These are phyloP conservation scores for Rutstroemia sp. DNA, from an alignment of 2,329 filamentous ascomycete species.

Conservation along the genomic window DNA sequence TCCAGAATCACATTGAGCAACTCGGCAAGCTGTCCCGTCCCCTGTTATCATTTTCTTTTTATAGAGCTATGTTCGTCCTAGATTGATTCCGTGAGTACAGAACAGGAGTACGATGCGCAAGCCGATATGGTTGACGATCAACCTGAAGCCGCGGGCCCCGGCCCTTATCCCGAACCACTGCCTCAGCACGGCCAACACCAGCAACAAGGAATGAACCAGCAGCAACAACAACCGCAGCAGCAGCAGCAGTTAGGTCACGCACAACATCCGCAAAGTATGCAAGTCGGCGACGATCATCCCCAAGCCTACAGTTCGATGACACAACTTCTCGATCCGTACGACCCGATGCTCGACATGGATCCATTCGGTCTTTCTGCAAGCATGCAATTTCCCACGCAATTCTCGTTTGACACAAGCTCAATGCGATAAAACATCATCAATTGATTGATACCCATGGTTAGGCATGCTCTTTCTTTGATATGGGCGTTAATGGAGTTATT, in stretches of 20 bases:
- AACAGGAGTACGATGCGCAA: conserved; percentile 94
- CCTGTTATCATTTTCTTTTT: conserved; percentile 35
- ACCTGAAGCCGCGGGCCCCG: conserved; percentile 54
- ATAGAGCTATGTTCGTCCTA: conserved; percentile 60
- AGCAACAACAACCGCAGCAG: conserved; percentile 14
- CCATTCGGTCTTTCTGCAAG: conserved; percentile 89
- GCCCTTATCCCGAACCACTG: conserved; percentile 54
- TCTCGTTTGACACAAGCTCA: conserved; percentile 54
- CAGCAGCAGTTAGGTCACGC: conserved; percentile 29
- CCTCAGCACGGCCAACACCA: conserved; percentile 25
- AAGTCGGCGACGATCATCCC: conserved; percentile 32
- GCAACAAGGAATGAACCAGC: conserved; percentile 6
- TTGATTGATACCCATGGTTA: conserved; percentile 25
- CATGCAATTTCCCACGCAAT: conserved; percentile 89
- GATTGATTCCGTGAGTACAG: conserved; percentile 61
- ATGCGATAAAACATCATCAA: conserved; percentile 26
- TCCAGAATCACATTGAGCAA: conserved; percentile 72
- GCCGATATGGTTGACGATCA: conserved; percentile 81
- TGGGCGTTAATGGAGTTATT: background rate
- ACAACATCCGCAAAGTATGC: conserved; percentile 35
- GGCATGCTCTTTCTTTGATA: conserved; percentile 4
- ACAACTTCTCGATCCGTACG: conserved; percentile 60
- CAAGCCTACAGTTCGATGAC: conserved; percentile 34
- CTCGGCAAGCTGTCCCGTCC: conserved; percentile 71
- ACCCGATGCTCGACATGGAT: conserved; percentile 85